Evolutionary conservation across 2,329 filamentous ascomycete genomes (phyloP).

Genomic region (Didymella lethalis): DNA sequence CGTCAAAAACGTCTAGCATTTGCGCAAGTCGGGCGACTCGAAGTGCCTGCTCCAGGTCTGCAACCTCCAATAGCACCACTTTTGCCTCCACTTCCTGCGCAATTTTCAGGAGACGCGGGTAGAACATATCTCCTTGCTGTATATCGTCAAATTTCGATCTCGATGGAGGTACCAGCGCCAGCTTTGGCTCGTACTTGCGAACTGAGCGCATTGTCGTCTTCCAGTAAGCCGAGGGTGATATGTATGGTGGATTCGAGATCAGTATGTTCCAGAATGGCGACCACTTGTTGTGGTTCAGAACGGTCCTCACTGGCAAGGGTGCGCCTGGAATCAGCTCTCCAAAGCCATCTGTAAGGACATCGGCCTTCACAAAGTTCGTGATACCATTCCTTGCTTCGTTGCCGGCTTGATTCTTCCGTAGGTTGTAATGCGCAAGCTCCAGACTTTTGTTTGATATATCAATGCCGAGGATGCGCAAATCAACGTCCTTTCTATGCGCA

Average conservation of each 20-base stretch:
- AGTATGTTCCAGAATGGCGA: conserved; percentile 65
- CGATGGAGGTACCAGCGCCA: conserved; percentile 71
- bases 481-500: conserved; percentile 33
- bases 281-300: conserved; percentile 23
- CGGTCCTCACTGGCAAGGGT: conserved; percentile 25
- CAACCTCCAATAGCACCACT: conserved; percentile 74
- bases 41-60: conserved; percentile 71
- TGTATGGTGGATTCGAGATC: conserved; percentile 90
- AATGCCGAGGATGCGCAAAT: conserved; percentile 68
- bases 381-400: conserved; percentile 27
- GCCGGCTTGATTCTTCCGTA: conserved; percentile 51
- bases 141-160: conserved; percentile 26
- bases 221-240: conserved; percentile 71
- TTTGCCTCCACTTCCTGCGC: conserved; percentile 60
- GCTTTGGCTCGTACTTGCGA: conserved; percentile 78
- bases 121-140: conserved; percentile 67
- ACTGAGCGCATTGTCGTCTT: conserved; percentile 75
- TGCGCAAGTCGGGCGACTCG: conserved; percentile 64
- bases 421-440: conserved; percentile 70
- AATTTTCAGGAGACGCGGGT: conserved; percentile 68
- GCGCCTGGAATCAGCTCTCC: conserved; percentile 37
- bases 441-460: conserved; percentile 76
- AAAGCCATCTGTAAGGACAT: conserved; percentile 60
- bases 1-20: conserved; percentile 40
- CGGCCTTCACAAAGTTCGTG: conserved; percentile 58